Evolutionary conservation across 2,329 filamentous ascomycete species (phyloP), one percentile per base, ranked within the genome.

Genomic region (Alternaria gansuensis): DNA sequence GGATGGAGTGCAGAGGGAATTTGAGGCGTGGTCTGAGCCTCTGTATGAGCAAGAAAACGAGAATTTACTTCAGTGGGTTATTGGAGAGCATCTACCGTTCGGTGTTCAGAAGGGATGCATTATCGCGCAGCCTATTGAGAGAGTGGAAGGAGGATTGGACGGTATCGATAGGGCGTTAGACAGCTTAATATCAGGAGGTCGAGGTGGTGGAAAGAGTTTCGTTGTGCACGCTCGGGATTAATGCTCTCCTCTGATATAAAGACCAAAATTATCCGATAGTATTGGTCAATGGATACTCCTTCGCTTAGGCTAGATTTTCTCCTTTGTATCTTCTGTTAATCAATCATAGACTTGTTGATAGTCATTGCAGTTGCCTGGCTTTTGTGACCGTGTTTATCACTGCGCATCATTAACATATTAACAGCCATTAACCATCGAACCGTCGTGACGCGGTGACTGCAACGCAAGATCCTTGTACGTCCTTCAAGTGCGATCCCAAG

Each of bases 41-140:
- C 33, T 46, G 23, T 45, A 39, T n/a, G 24, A 39, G 28, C 21
- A 45, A n/a, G 41, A 21, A 9, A 46, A 37, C 28, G 33, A 23
- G 14, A n/a, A 21, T 14, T 9, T 39, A 31, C 24, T 24, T 11
- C 26, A 39, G n/a, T 46, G 41, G 41, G 24, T 54, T 14, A 24
- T 31, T 13, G 41, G 11, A 21, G 33, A n/a, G 31, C 39, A 39
- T 46, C 14, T 54, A 14, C 51, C 41, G 5, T 46, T n/a, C 46
- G 17, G 41, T 11, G 23, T 45, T 6, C 23, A 46, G 31, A 54
- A 39, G 10, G 31, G 33, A 13, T 37, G 51, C 24, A 54, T 54
- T 6, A 43, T 21, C 13, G 21, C 28, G 21, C 50, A 34, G 11
- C 14, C 21, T 14, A 11, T 31, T n/a, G n/a, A 29, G 21, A 54